Conservation (phyloP, 75 land plant genomes). For the Gnetum montanum region DNA sequence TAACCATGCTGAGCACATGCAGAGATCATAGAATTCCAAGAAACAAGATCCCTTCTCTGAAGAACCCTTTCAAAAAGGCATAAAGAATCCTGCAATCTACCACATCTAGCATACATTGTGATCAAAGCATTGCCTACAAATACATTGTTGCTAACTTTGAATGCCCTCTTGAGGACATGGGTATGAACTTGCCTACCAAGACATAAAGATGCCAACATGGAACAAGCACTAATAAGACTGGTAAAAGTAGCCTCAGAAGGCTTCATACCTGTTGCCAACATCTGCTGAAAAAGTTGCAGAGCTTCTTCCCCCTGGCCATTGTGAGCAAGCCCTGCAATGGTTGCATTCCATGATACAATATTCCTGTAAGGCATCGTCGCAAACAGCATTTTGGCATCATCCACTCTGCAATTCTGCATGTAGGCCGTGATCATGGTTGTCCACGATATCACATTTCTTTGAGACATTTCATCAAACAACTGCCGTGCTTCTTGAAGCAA, state of each 20-base stretch:
- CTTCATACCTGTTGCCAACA: neutral
- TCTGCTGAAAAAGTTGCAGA: neutral
- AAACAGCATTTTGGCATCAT: conserved; percentile 8
- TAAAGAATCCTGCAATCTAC: conserved; percentile 2
- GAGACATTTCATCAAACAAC: conserved; percentile 22
- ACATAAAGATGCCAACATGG: neutral
- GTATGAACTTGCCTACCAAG: conserved; percentile 19
- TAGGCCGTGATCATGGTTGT: conserved; percentile 35
- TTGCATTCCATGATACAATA: conserved; percentile 8
- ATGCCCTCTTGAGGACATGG: conserved; percentile 19
- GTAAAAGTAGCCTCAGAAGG: neutral
- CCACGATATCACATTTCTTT: conserved; percentile 27
- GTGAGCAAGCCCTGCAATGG: conserved; percentile 10
- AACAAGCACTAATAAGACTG: conserved; percentile 4
- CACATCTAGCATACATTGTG: conserved; percentile 5
- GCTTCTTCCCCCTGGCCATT: conserved; percentile 1
- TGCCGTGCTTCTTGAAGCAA: conserved; percentile 8
- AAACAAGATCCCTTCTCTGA: neutral
- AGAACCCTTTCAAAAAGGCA: conserved; percentile 1
- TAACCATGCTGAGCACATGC: conserved; percentile 10
- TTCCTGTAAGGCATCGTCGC: conserved; percentile 9
- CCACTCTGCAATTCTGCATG: conserved; percentile 14
- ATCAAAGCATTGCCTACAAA: conserved; percentile 25
- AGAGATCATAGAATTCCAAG: conserved; percentile 9
- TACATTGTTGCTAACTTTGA: conserved; percentile 7